Percentiles rank a stretch among this genome's conserved stretches.
phyloP scores from a whole-genome alignment of 2,329 filamentous ascomycete species.

The Fusarium poae region DNA sequence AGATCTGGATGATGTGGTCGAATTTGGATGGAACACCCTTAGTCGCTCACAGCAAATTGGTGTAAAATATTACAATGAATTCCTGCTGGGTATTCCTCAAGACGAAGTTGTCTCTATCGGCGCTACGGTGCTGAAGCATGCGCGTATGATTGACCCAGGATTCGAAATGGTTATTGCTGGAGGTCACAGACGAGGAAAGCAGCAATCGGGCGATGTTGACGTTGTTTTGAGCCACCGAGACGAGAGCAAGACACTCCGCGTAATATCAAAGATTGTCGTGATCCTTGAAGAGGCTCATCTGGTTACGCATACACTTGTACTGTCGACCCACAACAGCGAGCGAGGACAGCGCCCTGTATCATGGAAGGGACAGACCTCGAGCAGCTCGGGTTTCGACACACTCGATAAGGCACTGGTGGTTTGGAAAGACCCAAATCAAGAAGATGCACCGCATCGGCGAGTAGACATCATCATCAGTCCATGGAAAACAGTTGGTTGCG shows the following conservation, averaged over 20 bases:
- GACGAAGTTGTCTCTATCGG: conserved; percentile 79
- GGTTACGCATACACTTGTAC: conserved; percentile 84
- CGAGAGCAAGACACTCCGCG: conserved; percentile 73
- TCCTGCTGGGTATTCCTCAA: conserved; percentile 77
- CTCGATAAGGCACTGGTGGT: conserved; percentile 94
- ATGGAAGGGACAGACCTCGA: conserved; percentile 61
- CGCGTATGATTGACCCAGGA: conserved; percentile 69
- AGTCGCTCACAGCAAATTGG: conserved; percentile 91
- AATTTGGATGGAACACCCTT: conserved; percentile 81
- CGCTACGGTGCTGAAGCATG: conserved; percentile 72
- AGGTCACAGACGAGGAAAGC: conserved; percentile 84
- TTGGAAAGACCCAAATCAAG: conserved; percentile 71
- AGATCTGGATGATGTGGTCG: conserved; percentile 87
- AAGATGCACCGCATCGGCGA: conserved; percentile 72
- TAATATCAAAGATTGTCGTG: conserved; percentile 79
- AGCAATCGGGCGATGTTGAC: conserved; percentile 83
- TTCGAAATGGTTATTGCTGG: conserved; percentile 76
- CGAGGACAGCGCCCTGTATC: conserved; percentile 73
- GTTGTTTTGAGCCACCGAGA: conserved; percentile 85
- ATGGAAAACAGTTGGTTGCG: conserved; percentile 90
- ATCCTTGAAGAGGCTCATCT: conserved; percentile 76
- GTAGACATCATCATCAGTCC: conserved; percentile 94
- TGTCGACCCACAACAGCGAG: conserved; percentile 77
- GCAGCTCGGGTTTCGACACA: conserved; percentile 80
- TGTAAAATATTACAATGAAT: conserved; percentile 92